Evolutionary conservation across 768 basidiomycete species (phyloP), one percentile per base, ranked within the genome.

Genomic region (Daedaleopsis sinensis): DNA sequence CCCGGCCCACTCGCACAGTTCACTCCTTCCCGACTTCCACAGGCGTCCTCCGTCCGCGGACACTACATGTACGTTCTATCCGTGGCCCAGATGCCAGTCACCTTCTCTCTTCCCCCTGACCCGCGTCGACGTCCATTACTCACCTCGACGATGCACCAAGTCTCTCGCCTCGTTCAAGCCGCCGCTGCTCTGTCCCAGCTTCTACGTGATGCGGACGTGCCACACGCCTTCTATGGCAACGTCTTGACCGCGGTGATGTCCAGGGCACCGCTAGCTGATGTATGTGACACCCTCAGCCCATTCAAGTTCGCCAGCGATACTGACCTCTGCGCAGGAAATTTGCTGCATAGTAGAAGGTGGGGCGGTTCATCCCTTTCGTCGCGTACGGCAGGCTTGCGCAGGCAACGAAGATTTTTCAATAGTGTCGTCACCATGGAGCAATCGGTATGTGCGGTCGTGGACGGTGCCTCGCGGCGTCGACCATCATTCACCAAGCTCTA

Each of bases 191-290:
- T 94, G 73, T 93, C 91, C 35, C 76, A 77, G 58, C 75, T 87
- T 58, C 84, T 94, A 54, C 76, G 70, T 63, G 74, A 79, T 38
- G 76, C 79, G 39, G 78, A 77, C 59, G 84, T 93, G 55, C 85
- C 89, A 11, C 92, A 94, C 69, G 93, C 91, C 35, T 93, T 94
- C 74, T 82, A 94, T 67, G 92, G 92, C 13, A 88, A 82, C 68
- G 74, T 92, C 59, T 76, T 92, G 65, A 84, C 86, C 36, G 88
- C 92, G 24, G 76, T 88, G 38, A 80, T 94, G 51, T 82, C 89
- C 42, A 86, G 86, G 66, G 81, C 76, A 67, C 78, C 86, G 46
- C 83, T 86, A 46, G 80, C 86, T 63, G 87, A 93, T 71, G 92
- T 88, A 69, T 59, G 84, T 80, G 7, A 36, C n/a, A 58, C 49